Base-by-base conservation (phyloP, 495 filamentous ascomycete genomes). In the Amorphotheca resinae region DNA sequence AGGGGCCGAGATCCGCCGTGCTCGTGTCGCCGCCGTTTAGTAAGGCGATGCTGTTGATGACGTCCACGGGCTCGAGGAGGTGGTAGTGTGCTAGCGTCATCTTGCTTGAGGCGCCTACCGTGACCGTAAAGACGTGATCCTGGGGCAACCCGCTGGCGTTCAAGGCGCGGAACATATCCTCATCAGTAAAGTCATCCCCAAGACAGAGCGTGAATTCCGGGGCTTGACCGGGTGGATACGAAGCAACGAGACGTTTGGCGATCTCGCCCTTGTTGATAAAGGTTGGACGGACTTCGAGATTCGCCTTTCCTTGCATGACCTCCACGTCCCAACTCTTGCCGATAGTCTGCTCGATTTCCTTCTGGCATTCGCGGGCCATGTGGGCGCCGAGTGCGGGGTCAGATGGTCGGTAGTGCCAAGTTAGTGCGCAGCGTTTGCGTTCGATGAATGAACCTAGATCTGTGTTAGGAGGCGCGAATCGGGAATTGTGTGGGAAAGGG, bases 231-330 rank as follows among this genome's bases (percentile, higher is more conserved):
- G 38, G 33, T 9, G 49, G 64, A 55, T 86, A 84, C 3, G 75
- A 72, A 16, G 70, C 62, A 37, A 95, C 73, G 25, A 98, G 68
- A 11, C 74, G 72, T 56, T 82, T 87, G 9, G 76, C 83, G 43
- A 95, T 94, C 63, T 87, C 86, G 1, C 91, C 91, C 61, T 96
- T 98, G 67, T 95, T 95, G 60, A 98, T 83, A 55, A 88, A 87
- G 1, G 72, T 86, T n/a, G 88, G 87, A 11, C 91, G 77, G n/a
- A 95, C 87, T 58, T 96, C 91, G 6, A 96, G 69, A 53, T 95
- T 95, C 39, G 87, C 87, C 59, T 96, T 98, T 38, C 91, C 91
- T 0, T 78, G 69, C 83, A 95, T 95, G 32, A 96, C 85, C 54
- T 95, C 87, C 9, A 96, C 84, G 35, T 88, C 84, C 72, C 77